Evolutionary conservation across 805 yeast species (phyloP).

Genomic region (Candida maesae): DNA sequence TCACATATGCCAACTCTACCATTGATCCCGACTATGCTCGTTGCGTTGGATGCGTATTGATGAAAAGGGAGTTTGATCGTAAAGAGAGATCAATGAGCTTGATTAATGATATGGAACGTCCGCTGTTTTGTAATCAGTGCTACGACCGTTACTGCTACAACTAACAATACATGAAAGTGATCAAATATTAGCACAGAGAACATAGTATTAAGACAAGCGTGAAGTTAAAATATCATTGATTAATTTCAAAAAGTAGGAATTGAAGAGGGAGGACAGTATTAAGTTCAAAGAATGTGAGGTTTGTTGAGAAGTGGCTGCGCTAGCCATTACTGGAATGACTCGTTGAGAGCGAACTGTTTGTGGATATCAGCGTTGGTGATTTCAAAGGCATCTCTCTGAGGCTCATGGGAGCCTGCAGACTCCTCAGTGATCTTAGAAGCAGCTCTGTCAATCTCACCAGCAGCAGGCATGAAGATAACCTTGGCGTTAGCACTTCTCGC

Average conservation of each 20-base stretch:
- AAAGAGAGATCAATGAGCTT: constrained; percentile 22
- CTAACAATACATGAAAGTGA: constrained; percentile 17
- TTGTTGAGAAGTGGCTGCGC: too few relatives aligned
- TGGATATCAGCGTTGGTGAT: not conserved
- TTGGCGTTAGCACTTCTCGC: constrained; percentile 58
- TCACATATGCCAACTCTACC: constrained; percentile 41
- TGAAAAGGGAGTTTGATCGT: constrained; percentile 51
- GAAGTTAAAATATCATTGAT: too few relatives aligned
- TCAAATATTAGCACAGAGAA: too few relatives aligned
- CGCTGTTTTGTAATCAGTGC: constrained; percentile 36
- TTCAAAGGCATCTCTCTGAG: not conserved
- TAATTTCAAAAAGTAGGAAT: too few relatives aligned
- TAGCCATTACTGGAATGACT: not conserved
- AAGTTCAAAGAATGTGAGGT: too few relatives aligned
- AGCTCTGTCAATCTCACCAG: constrained; percentile 34
- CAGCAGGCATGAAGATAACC: constrained; percentile 69
- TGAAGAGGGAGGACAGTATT: too few relatives aligned
- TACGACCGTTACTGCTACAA: constrained; percentile 38
- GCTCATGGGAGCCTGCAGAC: not conserved
- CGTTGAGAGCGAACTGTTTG: constrained; percentile 8
- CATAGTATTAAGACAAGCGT: too few relatives aligned
- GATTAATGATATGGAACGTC: constrained; percentile 21
- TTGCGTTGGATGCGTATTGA: constrained; percentile 56
- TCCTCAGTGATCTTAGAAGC: constrained; percentile 6
- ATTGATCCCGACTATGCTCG: constrained; percentile 32